Conservation (phyloP, 2,329 filamentous ascomycete genomes). For the Aspergillus sp. region DNA sequence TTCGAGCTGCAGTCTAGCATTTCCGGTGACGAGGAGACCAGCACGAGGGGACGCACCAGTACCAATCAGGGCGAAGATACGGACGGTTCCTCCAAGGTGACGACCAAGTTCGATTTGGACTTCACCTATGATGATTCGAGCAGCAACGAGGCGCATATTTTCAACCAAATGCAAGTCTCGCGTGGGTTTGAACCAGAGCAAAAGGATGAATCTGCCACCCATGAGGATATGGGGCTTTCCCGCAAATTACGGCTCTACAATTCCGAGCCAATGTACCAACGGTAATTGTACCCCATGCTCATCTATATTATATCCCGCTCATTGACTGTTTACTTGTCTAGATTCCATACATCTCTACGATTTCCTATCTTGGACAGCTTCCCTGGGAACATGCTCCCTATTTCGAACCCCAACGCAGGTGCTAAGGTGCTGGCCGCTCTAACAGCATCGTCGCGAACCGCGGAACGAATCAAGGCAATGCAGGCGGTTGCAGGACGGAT, state of each 20-base stretch:
- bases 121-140: slow-evolving; percentile 29
- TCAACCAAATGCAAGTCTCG: slow-evolving; percentile 30
- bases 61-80: slow-evolving; percentile 3
- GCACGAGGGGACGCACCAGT: not conserved
- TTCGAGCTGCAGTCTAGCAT: slow-evolving; percentile 69
- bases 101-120: slow-evolving; percentile 33
- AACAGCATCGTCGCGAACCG: slow-evolving; percentile 71
- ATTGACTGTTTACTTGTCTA: slow-evolving; percentile 10
- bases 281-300: slow-evolving; percentile 15
- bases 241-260: slow-evolving; percentile 29
- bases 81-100: slow-evolving; percentile 11
- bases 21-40: slow-evolving; percentile 19
- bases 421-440: slow-evolving; percentile 52
- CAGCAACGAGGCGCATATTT: slow-evolving; percentile 24
- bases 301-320: not conserved
- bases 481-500: slow-evolving; percentile 58
- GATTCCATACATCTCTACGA: slow-evolving; percentile 44
- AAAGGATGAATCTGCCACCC: slow-evolving; percentile 7
- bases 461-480: slow-evolving; percentile 61
- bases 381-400: slow-evolving; percentile 64
- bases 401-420: slow-evolving; percentile 39
- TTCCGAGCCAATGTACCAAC: slow-evolving; percentile 29
- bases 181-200: slow-evolving; percentile 19
- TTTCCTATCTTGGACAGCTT: slow-evolving; percentile 83
- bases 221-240: slow-evolving; percentile 19